Base-by-base conservation (phyloP, 305 asterid genomes). In the Fraxinus albicans region DNA sequence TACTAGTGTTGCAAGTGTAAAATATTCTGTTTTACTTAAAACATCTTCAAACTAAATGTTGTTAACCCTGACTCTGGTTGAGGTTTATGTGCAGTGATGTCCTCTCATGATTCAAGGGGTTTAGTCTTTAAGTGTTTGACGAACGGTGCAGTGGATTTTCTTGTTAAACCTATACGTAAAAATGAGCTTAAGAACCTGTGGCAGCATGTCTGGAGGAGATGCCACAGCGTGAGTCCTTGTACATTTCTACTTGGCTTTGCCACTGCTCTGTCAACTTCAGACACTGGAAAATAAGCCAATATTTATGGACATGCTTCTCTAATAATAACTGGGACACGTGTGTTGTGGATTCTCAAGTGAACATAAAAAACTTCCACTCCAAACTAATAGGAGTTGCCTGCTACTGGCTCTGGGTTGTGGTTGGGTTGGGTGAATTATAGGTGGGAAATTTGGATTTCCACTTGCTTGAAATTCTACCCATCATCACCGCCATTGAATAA, bases 161-260 rank as follows among this genome's bases (percentile, higher is more conserved):
- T 94, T 92, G 96, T 93, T 58, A 94, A 93, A 86, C 98, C 98
- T 85, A 88, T 94, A 83, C 89, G 98, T 58, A 94, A 94, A 89
- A 94, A 94, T 84, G 98, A 93, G 90, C 95, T 95, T 81, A 93
- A 95, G 89, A 93, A 88, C 88, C 93, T 95, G 60, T 95, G 98
- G 98, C 97, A 93, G 90, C 98, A 95, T 42, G 93, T 93, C 60
- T 95, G 98, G 98, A 91, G 98, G 89, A 90, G 97, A 88, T 93
- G 98, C 88, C 96, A 92, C 82, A 93, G 96, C 82, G 95, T 93
- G 87, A 92, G 98, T 90, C 79, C 50, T 87, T 80, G 12, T 84
- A 55, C 44, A 77, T 74, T 83, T 72, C 75, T 83, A 81, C 80
- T 79, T 77, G 79, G 79, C 80, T 73, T 69, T 69, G 75, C 83